Evolutionary conservation across 495 filamentous ascomycete genomes (phyloP).

Genomic region (Pseudoneurospora amorphoporcata): DNA sequence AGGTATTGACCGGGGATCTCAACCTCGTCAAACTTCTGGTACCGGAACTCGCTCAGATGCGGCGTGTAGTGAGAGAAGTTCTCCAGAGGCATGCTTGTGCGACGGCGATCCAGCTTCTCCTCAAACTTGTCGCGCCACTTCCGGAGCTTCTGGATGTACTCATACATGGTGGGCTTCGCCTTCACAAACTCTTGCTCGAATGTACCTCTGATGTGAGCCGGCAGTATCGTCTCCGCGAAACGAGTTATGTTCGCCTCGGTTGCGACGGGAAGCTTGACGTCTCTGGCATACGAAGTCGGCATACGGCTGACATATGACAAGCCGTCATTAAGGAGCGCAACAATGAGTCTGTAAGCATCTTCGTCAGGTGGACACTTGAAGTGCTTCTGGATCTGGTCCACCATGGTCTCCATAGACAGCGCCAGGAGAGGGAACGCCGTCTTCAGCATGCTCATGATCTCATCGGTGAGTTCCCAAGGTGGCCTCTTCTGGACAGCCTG

Average conservation of each 20-base stretch:
- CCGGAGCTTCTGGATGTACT: conserved; percentile 94
- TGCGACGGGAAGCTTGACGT: conserved; percentile 77
- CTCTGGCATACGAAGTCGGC: conserved; percentile 75
- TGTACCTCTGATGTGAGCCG: conserved; percentile 79
- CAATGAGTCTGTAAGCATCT: conserved; percentile 95
- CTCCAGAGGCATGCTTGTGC: conserved; percentile 60
- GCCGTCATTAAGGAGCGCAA: conserved; percentile 90
- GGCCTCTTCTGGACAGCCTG: conserved; percentile 50
- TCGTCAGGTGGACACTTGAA: conserved; percentile 98
- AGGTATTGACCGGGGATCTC: conserved; percentile 97
- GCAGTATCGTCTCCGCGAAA: conserved; percentile 93
- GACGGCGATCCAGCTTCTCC: conserved; percentile 87
- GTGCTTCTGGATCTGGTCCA: conserved; percentile 94
- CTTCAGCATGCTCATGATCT: conserved; percentile 88
- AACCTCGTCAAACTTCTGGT: conserved; percentile 96
- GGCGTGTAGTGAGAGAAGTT: conserved; percentile 53
- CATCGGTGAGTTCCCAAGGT: conserved; percentile 92
- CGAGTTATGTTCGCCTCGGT: conserved; percentile 94
- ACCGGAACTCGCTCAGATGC: conserved; percentile 90
- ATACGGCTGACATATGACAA: conserved; percentile 78
- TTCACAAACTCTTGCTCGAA: conserved; percentile 94
- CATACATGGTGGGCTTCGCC: conserved; percentile 88
- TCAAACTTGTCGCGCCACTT: conserved; percentile 97
- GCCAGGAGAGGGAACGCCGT: conserved; percentile 93
- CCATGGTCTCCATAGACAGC: conserved; percentile 98